Percentiles rank a stretch among this genome's conserved stretches.
Conservation (phyloP, 2,329 filamentous ascomycete species). For the Botryotinia convoluta region DNA sequence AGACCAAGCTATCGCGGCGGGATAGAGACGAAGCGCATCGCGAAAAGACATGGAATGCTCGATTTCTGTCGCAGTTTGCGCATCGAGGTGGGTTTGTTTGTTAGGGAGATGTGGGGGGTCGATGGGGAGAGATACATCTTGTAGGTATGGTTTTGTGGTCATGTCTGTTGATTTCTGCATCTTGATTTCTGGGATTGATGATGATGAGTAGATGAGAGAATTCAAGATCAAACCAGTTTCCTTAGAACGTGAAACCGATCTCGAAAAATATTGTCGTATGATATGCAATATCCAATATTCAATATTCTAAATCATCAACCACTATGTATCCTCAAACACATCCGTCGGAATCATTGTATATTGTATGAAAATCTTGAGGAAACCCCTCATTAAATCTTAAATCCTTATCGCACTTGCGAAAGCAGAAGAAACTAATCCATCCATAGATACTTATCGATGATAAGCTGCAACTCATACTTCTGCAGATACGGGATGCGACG, state of each 20-base stretch:
- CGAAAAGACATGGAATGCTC: constrained; percentile 30
- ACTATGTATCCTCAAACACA: neutral
- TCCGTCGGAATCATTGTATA: neutral
- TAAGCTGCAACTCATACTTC: neutral
- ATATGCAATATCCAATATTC: neutral
- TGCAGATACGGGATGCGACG: neutral
- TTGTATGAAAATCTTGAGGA: neutral
- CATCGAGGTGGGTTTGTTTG: neutral
- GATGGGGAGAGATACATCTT: neutral
- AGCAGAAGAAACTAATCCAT: neutral
- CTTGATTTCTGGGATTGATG: neutral
- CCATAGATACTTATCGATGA: neutral
- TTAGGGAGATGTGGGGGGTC: neutral
- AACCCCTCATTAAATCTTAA: neutral
- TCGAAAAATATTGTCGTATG: neutral
- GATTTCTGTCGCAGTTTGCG: constrained; percentile 23
- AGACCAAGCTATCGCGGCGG: constrained; percentile 30
- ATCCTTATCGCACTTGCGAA: neutral
- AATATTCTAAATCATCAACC: neutral
- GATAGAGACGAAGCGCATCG: constrained; percentile 29
- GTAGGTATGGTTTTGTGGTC: neutral
- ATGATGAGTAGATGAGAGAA: neutral
- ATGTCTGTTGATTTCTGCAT: neutral
- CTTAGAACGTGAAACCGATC: neutral
- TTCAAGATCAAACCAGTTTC: neutral